Evolutionary conservation across 331 rosid species (phyloP).

Genomic region (Saraca asoca): DNA sequence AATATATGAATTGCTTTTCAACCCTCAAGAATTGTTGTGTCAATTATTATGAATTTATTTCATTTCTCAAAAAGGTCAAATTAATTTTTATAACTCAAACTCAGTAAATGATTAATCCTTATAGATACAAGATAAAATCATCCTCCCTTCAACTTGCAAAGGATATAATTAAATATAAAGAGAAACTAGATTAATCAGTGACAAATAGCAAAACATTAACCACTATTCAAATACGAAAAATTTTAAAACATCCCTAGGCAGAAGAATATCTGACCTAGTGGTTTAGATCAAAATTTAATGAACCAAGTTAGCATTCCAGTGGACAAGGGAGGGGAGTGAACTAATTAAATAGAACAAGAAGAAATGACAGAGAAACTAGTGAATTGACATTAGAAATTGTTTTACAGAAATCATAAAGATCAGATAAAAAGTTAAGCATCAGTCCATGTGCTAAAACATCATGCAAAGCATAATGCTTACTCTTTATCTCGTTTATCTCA

Average conservation of each 20-base stretch:
- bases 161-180: no score
- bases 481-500: slow-evolving; percentile 64
- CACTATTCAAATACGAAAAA: background rate
- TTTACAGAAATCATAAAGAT: slow-evolving; percentile 4
- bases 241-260: no score
- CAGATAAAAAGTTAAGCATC: slow-evolving; percentile 6
- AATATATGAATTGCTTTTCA: background rate
- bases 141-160: no score
- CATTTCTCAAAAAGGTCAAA: background rate
- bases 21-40: background rate
- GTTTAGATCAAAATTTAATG: no score
- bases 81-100: no score
- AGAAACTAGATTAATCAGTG: no score
- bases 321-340: background rate
- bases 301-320: background rate
- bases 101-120: no score
- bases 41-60: background rate
- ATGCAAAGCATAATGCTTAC: slow-evolving; percentile 42
- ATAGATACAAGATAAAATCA: no score
- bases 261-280: background rate
- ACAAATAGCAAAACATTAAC: background rate
- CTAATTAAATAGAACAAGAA: slow-evolving; percentile 5
- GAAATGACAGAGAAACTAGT: background rate
- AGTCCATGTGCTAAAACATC: background rate
- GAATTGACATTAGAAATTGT: slow-evolving; percentile 2